A percentile compares a stretch with the other conserved stretches of the same genome.
phyloP scores from a whole-genome alignment of 2,329 filamentous ascomycete species.

The Dendrostoma leiphaemia region DNA sequence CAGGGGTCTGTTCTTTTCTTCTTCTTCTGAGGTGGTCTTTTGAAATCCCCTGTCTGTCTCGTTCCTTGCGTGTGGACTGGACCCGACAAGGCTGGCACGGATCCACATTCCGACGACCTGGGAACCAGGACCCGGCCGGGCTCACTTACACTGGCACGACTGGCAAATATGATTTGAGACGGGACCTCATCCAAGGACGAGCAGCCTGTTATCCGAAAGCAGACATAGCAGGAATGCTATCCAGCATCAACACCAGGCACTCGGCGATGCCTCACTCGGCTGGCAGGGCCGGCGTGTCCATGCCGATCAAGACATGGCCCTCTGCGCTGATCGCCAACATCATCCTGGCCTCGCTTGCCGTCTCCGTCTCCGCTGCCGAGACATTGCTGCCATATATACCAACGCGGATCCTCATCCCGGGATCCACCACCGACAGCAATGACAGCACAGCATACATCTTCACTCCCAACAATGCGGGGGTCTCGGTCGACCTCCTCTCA shows the following conservation, averaged over 20 bases:
- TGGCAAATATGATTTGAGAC: slow-evolving; percentile 4
- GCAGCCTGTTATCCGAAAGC: neutral
- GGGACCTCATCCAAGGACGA: neutral
- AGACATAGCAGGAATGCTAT: slow-evolving; percentile 2
- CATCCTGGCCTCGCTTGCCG: slow-evolving; percentile 13
- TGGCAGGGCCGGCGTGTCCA: neutral
- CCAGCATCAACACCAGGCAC: neutral
- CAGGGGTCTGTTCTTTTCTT: neutral
- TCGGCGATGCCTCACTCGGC: neutral
- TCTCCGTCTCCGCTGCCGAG: slow-evolving; percentile 20
- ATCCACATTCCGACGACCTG: neutral
- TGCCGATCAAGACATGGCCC: neutral
- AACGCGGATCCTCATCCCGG: slow-evolving; percentile 65
- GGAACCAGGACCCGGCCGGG: neutral
- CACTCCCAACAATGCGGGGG: slow-evolving; percentile 42
- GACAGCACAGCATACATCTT: slow-evolving; percentile 69
- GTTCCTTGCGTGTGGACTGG: neutral
- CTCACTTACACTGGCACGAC: no score
- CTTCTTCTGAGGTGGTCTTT: neutral
- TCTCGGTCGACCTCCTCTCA: slow-evolving; percentile 54
- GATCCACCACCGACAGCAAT: slow-evolving; percentile 39
- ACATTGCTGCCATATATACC: slow-evolving; percentile 69
- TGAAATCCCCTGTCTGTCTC: neutral
- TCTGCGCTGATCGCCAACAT: slow-evolving; percentile 5
- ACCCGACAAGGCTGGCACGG: neutral